Base-by-base conservation (phyloP, 2,329 filamentous ascomycete species). In the Paraconiothyrium brasiliense region DNA sequence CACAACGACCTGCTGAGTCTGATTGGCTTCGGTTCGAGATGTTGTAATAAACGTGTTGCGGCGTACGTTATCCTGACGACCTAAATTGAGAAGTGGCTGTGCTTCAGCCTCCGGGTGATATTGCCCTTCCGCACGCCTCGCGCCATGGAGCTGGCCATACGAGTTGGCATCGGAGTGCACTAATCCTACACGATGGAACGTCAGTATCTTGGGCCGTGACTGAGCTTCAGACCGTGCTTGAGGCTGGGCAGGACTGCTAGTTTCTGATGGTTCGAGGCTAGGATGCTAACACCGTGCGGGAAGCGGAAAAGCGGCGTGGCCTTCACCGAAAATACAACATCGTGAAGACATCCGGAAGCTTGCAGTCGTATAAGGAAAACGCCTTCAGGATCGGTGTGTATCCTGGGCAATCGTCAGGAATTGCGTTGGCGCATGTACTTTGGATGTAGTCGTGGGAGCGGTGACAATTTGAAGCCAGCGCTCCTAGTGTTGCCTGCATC, bases 51-150 rank as follows among this genome's bases (percentile, higher is more conserved):
- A 24, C 46, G 16, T 48, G 30, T 47, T 47, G 49, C 59, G 57
- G 51, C 52, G 57, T 61, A 51, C 57, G 47, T 51, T 61, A 54
- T 64, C 58, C 39, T 60, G 54, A 48, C 54, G 56, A 60, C 58
- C 63, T 58, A 55, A 67, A 61, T 67, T 41, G 35, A 67, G 59
- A 44, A 57, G 70, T 68, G 71, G 71, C 71, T 66, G 70, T 72
- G 70, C 69, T 66, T 71, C 68, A 72, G 71, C 72, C 68, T 67
- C 61, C 66, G 58, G 66, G 60, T 68, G 44, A 54, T 63, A 58
- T 49, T 65, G 52, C 59, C 57, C 54, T 64, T 59, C 54, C 54
- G n/a, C 47, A 61, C 9, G 14, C 27, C 49, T 58, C 32, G 47
- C 27, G 34, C 16, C 41, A 47, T 41, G 49, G n/a, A 46, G 43